phyloP scores from a whole-genome alignment of 169 alveolate genomes.

The Cystoisospora suis region DNA sequence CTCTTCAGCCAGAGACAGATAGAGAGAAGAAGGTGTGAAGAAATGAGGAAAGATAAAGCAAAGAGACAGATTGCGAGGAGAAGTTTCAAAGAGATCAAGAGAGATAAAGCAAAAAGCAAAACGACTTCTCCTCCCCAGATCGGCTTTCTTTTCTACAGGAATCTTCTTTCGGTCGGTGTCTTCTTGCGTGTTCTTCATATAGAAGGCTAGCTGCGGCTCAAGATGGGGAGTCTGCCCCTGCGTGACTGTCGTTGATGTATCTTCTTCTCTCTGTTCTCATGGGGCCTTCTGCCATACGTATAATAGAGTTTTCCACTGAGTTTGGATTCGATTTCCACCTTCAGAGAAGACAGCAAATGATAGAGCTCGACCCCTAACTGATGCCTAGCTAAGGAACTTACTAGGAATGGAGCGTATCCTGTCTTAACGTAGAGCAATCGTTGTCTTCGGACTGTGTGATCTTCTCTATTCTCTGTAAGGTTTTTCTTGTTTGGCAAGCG shows the following conservation, averaged over 20 bases:
- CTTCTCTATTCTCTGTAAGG: neutral
- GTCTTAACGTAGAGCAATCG: neutral
- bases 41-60: neutral
- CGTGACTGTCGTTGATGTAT: too few species aligned
- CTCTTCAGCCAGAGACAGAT: neutral
- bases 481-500: neutral
- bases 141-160: neutral
- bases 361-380: too few species aligned
- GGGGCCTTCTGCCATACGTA: too few species aligned
- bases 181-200: neutral
- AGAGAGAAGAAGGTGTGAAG: neutral
- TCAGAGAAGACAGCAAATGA: too few species aligned
- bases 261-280: too few species aligned
- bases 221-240: neutral
- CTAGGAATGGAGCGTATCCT: too few species aligned
- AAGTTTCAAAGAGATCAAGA: neutral
- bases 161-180: neutral
- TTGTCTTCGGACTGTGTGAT: neutral
- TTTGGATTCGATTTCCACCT: too few species aligned
- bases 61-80: neutral
- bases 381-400: too few species aligned
- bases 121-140: neutral
- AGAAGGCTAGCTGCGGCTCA: neutral
- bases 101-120: too few species aligned
- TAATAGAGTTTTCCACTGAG: too few species aligned